Conservation (phyloP, 2,329 filamentous ascomycete species). For the Colletotrichum kahawae region DNA sequence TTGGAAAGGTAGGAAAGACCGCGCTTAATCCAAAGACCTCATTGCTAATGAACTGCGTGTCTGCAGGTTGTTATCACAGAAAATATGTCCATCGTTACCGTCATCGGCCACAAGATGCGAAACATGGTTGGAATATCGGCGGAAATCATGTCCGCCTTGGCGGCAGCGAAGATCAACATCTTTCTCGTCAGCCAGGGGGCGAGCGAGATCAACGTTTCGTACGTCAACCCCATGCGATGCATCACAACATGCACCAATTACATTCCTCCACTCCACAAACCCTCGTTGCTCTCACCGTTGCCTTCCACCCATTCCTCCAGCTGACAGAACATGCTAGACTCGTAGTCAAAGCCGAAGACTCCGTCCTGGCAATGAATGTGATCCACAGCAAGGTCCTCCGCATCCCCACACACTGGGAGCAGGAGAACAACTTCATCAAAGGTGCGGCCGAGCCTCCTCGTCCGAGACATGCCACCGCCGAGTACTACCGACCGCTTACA, state of each 20-base stretch:
- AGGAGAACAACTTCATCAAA: constrained; percentile 18
- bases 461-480: background rate
- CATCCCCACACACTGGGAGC: constrained; percentile 18
- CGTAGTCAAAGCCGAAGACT: constrained; percentile 92
- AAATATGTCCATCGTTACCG: constrained; percentile 92
- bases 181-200: constrained; percentile 64
- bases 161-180: constrained; percentile 18
- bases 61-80: constrained; percentile 37
- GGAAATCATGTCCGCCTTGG: constrained; percentile 11
- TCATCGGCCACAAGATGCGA: constrained; percentile 96
- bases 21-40: background rate
- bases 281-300: fast-evolving
- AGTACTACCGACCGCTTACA: constrained; percentile 1
- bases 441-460: background rate
- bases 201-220: constrained; percentile 98
- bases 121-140: constrained; percentile 84
- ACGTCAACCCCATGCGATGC: constrained; percentile 38
- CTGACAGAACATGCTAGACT: background rate
- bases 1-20: constrained; percentile 83
- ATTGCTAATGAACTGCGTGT: background rate
- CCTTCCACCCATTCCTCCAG: background rate
- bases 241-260: background rate
- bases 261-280: background rate
- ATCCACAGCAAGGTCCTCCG: constrained; percentile 75
- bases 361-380: constrained; percentile 91